Evolutionary conservation across 73 alveolate species (phyloP).

Genomic region (Tetrahymena borealis): DNA sequence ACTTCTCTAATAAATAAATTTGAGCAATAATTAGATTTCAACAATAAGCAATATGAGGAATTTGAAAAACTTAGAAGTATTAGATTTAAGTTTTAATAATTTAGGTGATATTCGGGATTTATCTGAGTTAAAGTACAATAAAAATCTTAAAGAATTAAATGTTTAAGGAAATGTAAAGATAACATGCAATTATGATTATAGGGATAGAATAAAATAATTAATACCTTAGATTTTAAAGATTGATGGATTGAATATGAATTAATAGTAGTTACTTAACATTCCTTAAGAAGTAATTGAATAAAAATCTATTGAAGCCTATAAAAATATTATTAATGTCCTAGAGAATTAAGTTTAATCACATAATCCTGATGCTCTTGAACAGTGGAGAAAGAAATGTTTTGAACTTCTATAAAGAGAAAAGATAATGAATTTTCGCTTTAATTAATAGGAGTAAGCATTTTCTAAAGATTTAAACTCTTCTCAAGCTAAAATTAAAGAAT

Average conservation of each 20-base stretch:
- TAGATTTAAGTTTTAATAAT: conserved; percentile 42
- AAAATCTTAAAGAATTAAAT: conserved; percentile 38
- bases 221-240: background rate
- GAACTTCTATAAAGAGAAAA: background rate
- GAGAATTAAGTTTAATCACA: background rate
- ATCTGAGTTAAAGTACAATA: conserved; percentile 18
- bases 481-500: background rate
- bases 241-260: background rate
- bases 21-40: conserved; percentile 37
- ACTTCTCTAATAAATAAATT: conserved; percentile 50
- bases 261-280: background rate
- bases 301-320: background rate
- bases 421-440: background rate
- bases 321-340: background rate
- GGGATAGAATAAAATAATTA: background rate
- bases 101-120: conserved; percentile 45
- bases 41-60: conserved; percentile 42
- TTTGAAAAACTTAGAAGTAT: conserved; percentile 42
- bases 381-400: background rate
- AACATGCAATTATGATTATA: background rate
- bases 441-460: background rate
- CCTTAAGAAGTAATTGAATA: background rate
- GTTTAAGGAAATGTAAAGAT: background rate
- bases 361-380: background rate
- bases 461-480: background rate